Conservation (phyloP, 202 grass and related monocot genomes). For the Zoysia matrella region DNA sequence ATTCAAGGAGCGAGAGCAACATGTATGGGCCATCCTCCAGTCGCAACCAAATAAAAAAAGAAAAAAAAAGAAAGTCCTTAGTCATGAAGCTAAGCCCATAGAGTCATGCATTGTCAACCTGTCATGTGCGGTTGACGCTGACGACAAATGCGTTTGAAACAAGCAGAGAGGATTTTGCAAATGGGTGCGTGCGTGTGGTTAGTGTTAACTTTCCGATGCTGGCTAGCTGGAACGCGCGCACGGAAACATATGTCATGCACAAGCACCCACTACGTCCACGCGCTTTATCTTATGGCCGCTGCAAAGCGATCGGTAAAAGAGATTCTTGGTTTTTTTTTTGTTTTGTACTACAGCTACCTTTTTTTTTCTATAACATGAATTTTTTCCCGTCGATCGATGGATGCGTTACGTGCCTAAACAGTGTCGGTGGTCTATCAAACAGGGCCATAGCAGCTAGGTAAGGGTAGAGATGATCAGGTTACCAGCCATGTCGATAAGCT, state of each 20-base stretch:
- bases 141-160: not conserved
- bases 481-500: not conserved
- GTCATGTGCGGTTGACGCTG: not conserved
- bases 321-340: not conserved
- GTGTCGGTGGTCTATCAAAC: not conserved
- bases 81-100: not conserved
- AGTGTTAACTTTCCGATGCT: conserved; percentile 3
- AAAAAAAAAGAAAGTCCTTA: too few relatives aligned
- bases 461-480: not conserved
- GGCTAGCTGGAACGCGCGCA: conserved; percentile 15
- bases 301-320: not conserved
- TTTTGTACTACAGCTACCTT: not conserved
- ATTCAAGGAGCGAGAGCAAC: not conserved
- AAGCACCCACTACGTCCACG: conserved; percentile 20
- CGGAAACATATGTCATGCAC: conserved; percentile 15
- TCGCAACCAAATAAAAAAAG: not conserved
- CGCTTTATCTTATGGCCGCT: not conserved
- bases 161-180: not conserved
- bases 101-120: not conserved
- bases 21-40: not conserved
- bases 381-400: not conserved
- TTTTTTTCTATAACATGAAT: not conserved
- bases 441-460: too few relatives aligned
- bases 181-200: not conserved
- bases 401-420: not conserved